A percentile compares a stretch with the other conserved stretches of the same genome.
Conservation (phyloP, 73 alveolate genomes). For the Symbiodinium natans region DNA sequence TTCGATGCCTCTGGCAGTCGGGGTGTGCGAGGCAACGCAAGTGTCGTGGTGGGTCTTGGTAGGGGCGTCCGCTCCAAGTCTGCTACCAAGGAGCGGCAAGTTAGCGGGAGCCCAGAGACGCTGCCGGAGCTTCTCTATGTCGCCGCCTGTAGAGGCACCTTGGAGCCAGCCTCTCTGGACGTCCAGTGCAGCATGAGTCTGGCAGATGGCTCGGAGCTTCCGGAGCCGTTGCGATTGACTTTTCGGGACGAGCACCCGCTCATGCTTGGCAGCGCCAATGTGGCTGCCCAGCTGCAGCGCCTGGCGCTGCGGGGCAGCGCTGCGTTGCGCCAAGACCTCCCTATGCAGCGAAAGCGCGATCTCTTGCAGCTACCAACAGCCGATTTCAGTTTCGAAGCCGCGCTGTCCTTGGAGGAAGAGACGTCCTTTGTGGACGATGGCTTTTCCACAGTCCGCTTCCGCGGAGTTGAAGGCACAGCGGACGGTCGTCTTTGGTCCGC, state of each 20-base stretch:
- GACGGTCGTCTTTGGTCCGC: slow-evolving; percentile 73
- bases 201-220: slow-evolving; percentile 48
- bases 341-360: slow-evolving; percentile 78
- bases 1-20: too few species aligned
- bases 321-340: slow-evolving; percentile 19
- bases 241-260: slow-evolving; percentile 84
- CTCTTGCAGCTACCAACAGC: slow-evolving; percentile 52
- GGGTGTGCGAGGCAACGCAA: too few species aligned
- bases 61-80: neutral
- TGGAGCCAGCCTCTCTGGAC: slow-evolving; percentile 2
- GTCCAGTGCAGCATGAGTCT: slow-evolving; percentile 12
- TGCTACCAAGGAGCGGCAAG: neutral
- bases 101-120: neutral
- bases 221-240: slow-evolving; percentile 47
- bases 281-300: slow-evolving; percentile 66
- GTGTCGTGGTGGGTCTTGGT: neutral
- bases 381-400: slow-evolving; percentile 1
- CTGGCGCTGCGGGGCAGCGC: slow-evolving; percentile 21
- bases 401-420: slow-evolving; percentile 61
- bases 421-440: slow-evolving; percentile 91
- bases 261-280: slow-evolving; percentile 90
- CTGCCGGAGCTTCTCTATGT: neutral
- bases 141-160: neutral
- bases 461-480: slow-evolving; percentile 17
- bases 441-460: slow-evolving; percentile 7